Evolutionary conservation across 805 yeast genomes (phyloP).

Genomic region (Pichia eremophila): DNA sequence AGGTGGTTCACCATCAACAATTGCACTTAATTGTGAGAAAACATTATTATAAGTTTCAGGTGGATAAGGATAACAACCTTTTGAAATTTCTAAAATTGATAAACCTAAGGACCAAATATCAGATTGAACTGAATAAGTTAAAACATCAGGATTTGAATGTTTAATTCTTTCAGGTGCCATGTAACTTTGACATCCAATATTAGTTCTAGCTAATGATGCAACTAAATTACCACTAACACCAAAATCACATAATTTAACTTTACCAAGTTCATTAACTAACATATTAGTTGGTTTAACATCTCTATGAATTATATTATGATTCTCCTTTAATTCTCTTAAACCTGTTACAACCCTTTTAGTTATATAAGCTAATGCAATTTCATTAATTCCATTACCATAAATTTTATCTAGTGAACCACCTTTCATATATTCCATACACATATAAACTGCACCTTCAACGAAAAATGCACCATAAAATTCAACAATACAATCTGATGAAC

Average conservation of each 20-base stretch:
- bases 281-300: constrained; percentile 97
- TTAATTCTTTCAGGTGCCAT: constrained; percentile 98
- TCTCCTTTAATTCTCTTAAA: constrained; percentile 73
- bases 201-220: constrained; percentile 89
- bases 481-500: constrained; percentile 83
- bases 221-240: constrained; percentile 95
- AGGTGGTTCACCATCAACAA: constrained; percentile 96
- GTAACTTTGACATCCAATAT: constrained; percentile 94
- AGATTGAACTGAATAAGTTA: constrained; percentile 83
- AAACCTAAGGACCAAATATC: constrained; percentile 95
- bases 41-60: constrained; percentile 86
- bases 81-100: constrained; percentile 77
- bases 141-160: constrained; percentile 61
- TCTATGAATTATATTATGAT: constrained; percentile 87
- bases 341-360: constrained; percentile 77
- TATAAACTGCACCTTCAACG: constrained; percentile 94
- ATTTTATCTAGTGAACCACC: constrained; percentile 89
- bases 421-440: constrained; percentile 97
- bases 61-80: constrained; percentile 93
- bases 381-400: constrained; percentile 68
- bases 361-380: constrained; percentile 69
- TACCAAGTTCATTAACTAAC: constrained; percentile 66
- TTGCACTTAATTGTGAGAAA: constrained; percentile 88
- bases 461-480: constrained; percentile 97
- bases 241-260: constrained; percentile 86